A percentile compares a stretch with the other conserved stretches of the same genome.
Conservation (phyloP, 2,329 filamentous ascomycete genomes). For the Colletotrichum salicis region DNA sequence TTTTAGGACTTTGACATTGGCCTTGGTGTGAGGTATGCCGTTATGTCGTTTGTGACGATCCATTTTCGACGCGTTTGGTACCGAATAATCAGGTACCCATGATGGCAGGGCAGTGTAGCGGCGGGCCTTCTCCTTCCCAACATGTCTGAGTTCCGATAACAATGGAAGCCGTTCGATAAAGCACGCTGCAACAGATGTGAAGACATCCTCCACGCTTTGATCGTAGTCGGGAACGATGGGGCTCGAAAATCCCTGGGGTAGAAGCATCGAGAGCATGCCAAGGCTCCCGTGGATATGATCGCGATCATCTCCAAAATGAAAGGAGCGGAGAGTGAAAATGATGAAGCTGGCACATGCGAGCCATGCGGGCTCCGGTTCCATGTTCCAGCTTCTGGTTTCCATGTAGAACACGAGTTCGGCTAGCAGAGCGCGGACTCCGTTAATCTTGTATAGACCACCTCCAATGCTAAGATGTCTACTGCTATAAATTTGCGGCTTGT, state of each 20-base stretch:
- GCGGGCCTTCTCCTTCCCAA: neutral
- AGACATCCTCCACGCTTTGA: conserved; percentile 17
- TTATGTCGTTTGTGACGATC: too few species aligned
- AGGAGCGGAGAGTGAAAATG: conserved; percentile 20
- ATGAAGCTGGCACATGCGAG: neutral
- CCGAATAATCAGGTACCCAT: too few species aligned
- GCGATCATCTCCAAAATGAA: conserved; percentile 31
- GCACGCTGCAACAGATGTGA: conserved; percentile 8
- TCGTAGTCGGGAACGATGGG: conserved; percentile 30
- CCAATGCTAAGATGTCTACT: too few species aligned
- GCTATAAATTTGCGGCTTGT: accelerated
- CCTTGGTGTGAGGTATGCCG: too few species aligned
- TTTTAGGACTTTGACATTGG: too few species aligned
- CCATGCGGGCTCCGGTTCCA: too few species aligned
- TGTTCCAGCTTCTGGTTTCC: accelerated
- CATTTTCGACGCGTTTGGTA: too few species aligned
- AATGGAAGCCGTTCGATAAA: conserved; percentile 16
- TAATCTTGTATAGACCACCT: too few species aligned
- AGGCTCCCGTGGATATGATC: conserved; percentile 37
- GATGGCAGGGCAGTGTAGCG: too few species aligned
- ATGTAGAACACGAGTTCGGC: too few species aligned
- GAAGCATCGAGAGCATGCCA: conserved; percentile 22
- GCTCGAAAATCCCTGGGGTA: neutral
- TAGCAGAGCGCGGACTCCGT: too few species aligned
- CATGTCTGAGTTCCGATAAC: conserved; percentile 5